Base-by-base conservation (phyloP, 257 asterid species). In the Nemophila menziesii region DNA sequence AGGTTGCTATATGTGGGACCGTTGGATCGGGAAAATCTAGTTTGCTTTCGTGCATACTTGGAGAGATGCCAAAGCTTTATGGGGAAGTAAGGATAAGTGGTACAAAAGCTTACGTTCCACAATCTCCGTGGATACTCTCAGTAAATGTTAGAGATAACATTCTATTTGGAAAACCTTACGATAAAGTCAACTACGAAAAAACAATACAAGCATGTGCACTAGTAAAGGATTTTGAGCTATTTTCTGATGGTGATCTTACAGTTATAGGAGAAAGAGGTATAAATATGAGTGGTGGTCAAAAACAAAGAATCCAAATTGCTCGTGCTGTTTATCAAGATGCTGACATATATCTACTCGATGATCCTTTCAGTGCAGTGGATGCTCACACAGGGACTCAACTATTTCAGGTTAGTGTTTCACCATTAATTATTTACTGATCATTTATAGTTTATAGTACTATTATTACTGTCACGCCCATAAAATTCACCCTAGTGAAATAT, bases 251-350 rank as follows among this genome's bases (percentile, higher is more conserved):
- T 54, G 96, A 90, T 74, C 81, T 81, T 64, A 85, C 98, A 59
- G 98, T 84, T 75, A 90, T 90, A 61, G 98, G 98, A 46, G 98
- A 90, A 73, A 83, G 98, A 33, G 98, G 98, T 48, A 93, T 90
- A 68, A 90, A 90, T 66, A 85, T 90, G 42, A 90, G 98, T 70
- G 98, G 98, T 58, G 98, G 98, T 23, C 98, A 90, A 68, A 90
- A 84, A 73, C 98, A 90, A 63, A 79, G 98, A 58, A 94, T 90
- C 64, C 85, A 96, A 29, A 74, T 90, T 96, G 98, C 98, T 43
- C 69, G 98, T 44, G 96, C 96, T 50, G 94, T 82, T 26, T 90
- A 90, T 65, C 85, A 94, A 20, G 53, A 78, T 75, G 81, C 98
- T 5, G 98, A 90, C 62, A 92, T 85, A 33, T 90, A 65, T 63